Evolutionary conservation across 129 eudicot species (phyloP).

Genomic region (Scalesia atractyloides): DNA sequence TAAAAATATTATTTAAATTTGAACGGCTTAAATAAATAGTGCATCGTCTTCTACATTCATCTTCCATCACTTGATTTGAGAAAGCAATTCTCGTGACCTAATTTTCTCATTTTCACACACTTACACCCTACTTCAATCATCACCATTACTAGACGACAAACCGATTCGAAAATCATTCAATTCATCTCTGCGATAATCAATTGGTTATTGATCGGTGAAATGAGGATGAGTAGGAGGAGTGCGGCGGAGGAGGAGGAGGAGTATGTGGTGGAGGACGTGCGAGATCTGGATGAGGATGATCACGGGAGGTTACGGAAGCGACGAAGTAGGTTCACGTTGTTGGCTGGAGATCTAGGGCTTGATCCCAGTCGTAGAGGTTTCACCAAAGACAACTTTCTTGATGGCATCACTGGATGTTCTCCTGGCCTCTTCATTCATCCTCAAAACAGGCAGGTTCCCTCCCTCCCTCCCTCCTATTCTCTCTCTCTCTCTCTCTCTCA

Average conservation of each 20-base stretch:
- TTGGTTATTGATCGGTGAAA: background rate
- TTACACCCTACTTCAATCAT: conserved; percentile 12
- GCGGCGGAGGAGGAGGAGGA: conserved; percentile 37
- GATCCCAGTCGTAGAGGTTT: conserved; percentile 39
- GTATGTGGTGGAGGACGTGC: conserved; percentile 48
- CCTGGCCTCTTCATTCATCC: conserved; percentile 64
- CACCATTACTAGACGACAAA: conserved; percentile 3
- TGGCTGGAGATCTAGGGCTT: conserved; percentile 52
- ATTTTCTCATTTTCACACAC: conserved; percentile 20
- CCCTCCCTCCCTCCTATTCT: background rate
- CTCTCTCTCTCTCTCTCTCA: conserved; percentile 11
- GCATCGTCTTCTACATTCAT: conserved; percentile 28
- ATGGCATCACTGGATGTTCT: conserved; percentile 63
- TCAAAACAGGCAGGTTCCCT: conserved; percentile 49
- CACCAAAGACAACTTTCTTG: conserved; percentile 34
- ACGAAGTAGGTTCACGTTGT: conserved; percentile 51
- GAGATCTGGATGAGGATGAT: conserved; percentile 33
- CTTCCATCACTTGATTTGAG: conserved; percentile 28
- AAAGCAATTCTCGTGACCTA: conserved; percentile 24
- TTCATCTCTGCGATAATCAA: background rate
- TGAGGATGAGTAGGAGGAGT: conserved; percentile 19
- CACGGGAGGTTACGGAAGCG: conserved; percentile 40
- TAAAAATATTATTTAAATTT: conserved; percentile 1
- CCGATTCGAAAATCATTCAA: background rate
- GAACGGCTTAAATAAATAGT: conserved; percentile 33